Evolutionary conservation across 129 eudicot species (phyloP), one percentile per base, ranked within the genome.

Genomic region (Flaveria bidentis): DNA sequence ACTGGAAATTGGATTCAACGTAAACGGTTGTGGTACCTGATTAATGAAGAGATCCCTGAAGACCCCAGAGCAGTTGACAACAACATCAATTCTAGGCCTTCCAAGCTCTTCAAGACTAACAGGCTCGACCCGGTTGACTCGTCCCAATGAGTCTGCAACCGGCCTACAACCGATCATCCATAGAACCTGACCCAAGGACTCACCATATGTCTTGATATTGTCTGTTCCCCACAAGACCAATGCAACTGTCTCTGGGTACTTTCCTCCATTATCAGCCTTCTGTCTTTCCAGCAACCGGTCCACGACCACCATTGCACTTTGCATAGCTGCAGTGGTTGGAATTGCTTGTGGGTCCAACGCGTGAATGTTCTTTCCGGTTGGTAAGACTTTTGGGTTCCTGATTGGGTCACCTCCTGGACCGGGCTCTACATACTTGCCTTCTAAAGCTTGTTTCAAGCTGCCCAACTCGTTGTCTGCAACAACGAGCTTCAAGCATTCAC

Each of bases 391-490:
- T 0, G 99, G 99, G 95, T 95, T 95, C 44, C 99, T 82, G 42
- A 95, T 95, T 2, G 99, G 99, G 67, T 95, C 99, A 14, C 99
- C 99, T 5, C 99, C 99, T 0, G 99, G 99, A 58, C 99, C 99
- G 1, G 99, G 99, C 84, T 91, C 96, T 22, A 95, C 99, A 8
- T 80, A 95, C 75, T 88, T 95, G 7, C 99, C 99, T 74, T 95
- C 99, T 47, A 95, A 78, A 18, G 99, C 99, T 69, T 95, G 99
- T 73, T 95, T 91, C 78, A 95, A 81, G 69, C 91, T 84, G 36
- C 99, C 99, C 82, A 95, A 47, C 85, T 95, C 99, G 41, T 95
- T 95, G 82, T 95, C 96, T 22, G 87, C 88, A 66, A 95, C 92
- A 56, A 95, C 10, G 3, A 95, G 87, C 91, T 88, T 91, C 89